A percentile compares a stretch with the other conserved stretches of the same genome.
phyloP scores from a whole-genome alignment of 2,329 filamentous ascomycete genomes.

The Diaporthe capsici region DNA sequence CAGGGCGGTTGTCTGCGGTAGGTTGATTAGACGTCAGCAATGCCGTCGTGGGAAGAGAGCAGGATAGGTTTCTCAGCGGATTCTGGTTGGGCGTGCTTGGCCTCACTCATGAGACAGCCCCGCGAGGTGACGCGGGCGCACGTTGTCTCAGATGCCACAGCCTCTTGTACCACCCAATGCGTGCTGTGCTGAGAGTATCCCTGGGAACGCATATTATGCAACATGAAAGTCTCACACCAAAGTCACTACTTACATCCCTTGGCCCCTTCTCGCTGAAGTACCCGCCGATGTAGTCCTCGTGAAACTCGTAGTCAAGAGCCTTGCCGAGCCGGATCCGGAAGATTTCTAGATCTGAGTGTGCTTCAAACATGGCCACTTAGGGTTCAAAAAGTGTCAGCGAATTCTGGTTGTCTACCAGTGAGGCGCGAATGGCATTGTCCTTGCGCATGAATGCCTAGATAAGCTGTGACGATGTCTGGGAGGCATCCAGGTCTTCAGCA shows the following conservation, averaged over 20 bases:
- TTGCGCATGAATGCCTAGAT: background rate
- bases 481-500: background rate
- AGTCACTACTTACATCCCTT: constrained; percentile 68
- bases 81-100: background rate
- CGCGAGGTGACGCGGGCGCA: background rate
- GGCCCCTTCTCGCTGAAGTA: constrained; percentile 96
- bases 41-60: background rate
- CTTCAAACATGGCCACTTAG: constrained; percentile 90
- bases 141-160: background rate
- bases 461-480: background rate
- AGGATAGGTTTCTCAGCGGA: background rate
- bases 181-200: background rate
- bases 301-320: constrained; percentile 94
- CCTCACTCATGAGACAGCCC: background rate
- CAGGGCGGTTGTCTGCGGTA: constrained; percentile 77
- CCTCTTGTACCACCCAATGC: background rate
- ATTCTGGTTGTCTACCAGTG: background rate
- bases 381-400: background rate
- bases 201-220: background rate
- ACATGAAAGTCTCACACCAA: constrained; percentile 22
- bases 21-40: background rate
- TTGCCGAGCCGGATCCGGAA: constrained; percentile 94
- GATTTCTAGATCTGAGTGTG: constrained; percentile 94
- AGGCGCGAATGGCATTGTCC: background rate
- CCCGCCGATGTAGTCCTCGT: constrained; percentile 97